Base-by-base conservation (phyloP, 768 basidiomycete genomes). In the Panellus pusillus region DNA sequence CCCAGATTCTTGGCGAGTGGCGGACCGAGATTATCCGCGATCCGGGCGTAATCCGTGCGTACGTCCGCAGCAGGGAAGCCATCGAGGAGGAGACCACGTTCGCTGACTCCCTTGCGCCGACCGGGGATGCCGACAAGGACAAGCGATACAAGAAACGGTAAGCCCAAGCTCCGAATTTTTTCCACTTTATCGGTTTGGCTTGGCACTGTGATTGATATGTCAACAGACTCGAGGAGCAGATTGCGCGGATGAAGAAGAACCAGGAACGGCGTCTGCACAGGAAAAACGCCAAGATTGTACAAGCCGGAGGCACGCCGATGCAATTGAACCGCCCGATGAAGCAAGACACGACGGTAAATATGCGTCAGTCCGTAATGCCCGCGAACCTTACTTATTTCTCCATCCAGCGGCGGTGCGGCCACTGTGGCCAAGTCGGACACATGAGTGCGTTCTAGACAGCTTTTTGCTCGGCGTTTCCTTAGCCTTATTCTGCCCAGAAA, bases 371-470 rank as follows among this genome's bases (percentile, higher is more conserved):
- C 28, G 2, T 37, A 14, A 52, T 24, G 15, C 47, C 28, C 45
- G 35, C 36, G 17, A 19, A 28, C 19, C 44, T 45, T 54, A 52
- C 35, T 67, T 37, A 50, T 45, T n/a, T 53, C 46, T 41, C 41
- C 50, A 27, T 62, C 32, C 74, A 93, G 87, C 79, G 97, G 46
- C 86, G 91, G 35, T 98, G 96, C 66, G 94, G 96, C 2, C 93
- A 97, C 65, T 98, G 96, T 64, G 94, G 95, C 4, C 91, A 94
- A 68, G 88, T 97, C 80, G 96, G 96, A 19, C 96, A 98, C 69
- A 98, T 98, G 91, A 96, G 93, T 95, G 68, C 58, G 89, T 75
- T 18, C 44, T 3, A 35, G 14, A 35, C 7, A 14, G 9, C 35
- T 59, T 57, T 24, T 47, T 35, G 42, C 52, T 44, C 15, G 32